Evolutionary conservation across 2,329 filamentous ascomycete genomes (phyloP), one percentile per base, ranked within the genome.

Genomic region (Aureobasidium leucospermi): DNA sequence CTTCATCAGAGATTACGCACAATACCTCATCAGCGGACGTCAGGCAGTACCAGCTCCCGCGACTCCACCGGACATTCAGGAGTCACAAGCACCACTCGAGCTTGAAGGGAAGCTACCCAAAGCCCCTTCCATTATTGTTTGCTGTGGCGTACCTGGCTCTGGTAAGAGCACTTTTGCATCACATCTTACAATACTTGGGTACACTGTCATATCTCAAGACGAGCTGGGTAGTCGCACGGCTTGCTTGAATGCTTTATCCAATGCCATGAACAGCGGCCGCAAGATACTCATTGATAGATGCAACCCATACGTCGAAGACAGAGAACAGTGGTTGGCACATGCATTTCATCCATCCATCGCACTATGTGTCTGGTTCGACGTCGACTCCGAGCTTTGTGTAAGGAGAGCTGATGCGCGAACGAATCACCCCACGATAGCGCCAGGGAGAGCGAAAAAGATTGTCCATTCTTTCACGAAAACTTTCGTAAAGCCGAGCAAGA

Each of bases 131-230:
- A 29, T 60, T 9, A 48, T 59, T 9, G 38, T 61, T 11, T 58
- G 60, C 16, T 53, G 57, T 28, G 61, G 61, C 11, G 15, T 63
- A 31, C 61, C 61, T 6, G 61, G 61, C 15, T 60, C 61, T 15
- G 61, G 61, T 5, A 63, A 63, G 19, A 60, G 52, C 16, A 59
- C 46, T 10, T 55, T 63, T 16, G 53, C 58, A 13, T 42, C 39
- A 19, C 19, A 23, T 3, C 48, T 59, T n/a, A 19, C 48, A 32
- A 16, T 8, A 8, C 31, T 39, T 1, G 32, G 31, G 16, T 59
- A 52, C 4, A 38, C 38, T 11, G 23, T 59, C 6, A 57, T 63
- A 15, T 61, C 34, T 36, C 61, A 63, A 31, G 61, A 63, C 16
- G 55, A 51, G n/a, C 52, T 58, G 15, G 47, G 61, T 15, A 56